phyloP scores from a whole-genome alignment of 257 asterid genomes.

The Scutellaria baicalensis region DNA sequence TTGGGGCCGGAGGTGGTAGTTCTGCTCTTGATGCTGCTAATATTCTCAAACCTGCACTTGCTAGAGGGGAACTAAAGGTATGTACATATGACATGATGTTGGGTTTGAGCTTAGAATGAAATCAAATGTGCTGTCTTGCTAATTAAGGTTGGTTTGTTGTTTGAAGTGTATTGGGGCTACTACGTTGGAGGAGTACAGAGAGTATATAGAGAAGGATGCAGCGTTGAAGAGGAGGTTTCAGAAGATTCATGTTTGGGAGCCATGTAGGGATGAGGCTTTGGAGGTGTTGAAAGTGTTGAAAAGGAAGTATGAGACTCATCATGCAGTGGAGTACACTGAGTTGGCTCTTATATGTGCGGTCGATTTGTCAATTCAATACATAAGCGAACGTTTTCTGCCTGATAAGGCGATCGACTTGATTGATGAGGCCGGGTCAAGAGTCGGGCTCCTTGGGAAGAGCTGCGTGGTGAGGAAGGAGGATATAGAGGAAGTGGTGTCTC shows the following conservation, averaged over 20 bases:
- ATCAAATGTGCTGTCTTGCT: neutral
- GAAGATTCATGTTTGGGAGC: conserved; percentile 40
- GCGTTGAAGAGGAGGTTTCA: conserved; percentile 46
- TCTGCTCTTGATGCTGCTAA: conserved; percentile 8
- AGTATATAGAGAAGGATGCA: conserved; percentile 47
- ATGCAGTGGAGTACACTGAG: conserved; percentile 32
- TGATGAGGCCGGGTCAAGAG: conserved; percentile 46
- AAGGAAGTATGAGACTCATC: conserved; percentile 33
- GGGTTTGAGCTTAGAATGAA: neutral
- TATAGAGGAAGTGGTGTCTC: conserved; percentile 25
- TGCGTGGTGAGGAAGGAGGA: conserved; percentile 24
- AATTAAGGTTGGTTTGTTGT: neutral
- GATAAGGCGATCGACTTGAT: conserved; percentile 47
- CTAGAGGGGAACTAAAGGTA: conserved; percentile 16
- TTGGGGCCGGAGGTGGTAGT: conserved; percentile 16
- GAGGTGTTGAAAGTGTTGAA: conserved; percentile 28
- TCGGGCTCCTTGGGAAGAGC: conserved; percentile 3
- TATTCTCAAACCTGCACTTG: conserved; percentile 18
- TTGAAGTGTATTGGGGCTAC: conserved; percentile 61
- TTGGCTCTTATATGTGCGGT: conserved; percentile 36
- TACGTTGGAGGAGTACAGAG: conserved; percentile 47
- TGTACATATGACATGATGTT: too few relatives aligned
- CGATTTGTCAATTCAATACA: conserved; percentile 36
- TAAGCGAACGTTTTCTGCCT: conserved; percentile 29
- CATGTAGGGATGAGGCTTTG: conserved; percentile 32